Evolutionary conservation across 2,329 filamentous ascomycete species (phyloP), one percentile per base, ranked within the genome.

Genomic region (Phialemonium atrogriseum): DNA sequence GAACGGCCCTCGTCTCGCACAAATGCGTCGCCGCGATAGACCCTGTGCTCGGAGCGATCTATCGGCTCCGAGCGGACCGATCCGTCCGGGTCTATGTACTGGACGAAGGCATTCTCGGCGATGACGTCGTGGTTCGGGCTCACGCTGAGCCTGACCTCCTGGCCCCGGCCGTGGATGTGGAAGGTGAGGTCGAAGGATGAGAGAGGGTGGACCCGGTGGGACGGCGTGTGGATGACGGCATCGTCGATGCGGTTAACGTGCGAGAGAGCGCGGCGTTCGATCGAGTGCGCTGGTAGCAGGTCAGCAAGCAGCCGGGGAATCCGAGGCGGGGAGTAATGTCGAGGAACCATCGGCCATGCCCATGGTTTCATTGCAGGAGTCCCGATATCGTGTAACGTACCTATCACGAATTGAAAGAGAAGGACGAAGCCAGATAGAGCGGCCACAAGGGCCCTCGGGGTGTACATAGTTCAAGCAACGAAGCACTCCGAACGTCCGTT

Each of bases 51-150:
- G 33, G 70, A 59, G 32, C 88, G 73, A 34, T 84, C 66, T 38
- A 96, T 73, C 21, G 68, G 62, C 50, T 94, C 83, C 14, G 64
- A 61, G 30, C 59, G 64, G 22, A 94, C 59, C 29, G 69, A 66
- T 32, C 91, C 91, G 54, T 94, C 78, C 9, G 68, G 53, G 33
- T 70, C 77, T 24, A 94, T 56, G 50, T 86, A 80, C 23, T 79
- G 73, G 28, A 98, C 66, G 30, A 71, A 73, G 7, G 88, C 82
- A 46, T 81, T 78, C 11, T 86, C 72, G 33, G 80, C 73, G 27
- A 98, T 67, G 36, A 96, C 78, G 58, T 96, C 85, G 61, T 94
- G 77, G 54, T 96, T 96, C 4, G 91, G 91, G 52, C 91, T 79
- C 29, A 98, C 70, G 34, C 74, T 71, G 32, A 98, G 70, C 43